A percentile compares a stretch with the other conserved stretches of the same genome.
Evolutionary conservation across 1,139 yeast genomes (phyloP).

Genomic region (Starmera stellimalicola): DNA sequence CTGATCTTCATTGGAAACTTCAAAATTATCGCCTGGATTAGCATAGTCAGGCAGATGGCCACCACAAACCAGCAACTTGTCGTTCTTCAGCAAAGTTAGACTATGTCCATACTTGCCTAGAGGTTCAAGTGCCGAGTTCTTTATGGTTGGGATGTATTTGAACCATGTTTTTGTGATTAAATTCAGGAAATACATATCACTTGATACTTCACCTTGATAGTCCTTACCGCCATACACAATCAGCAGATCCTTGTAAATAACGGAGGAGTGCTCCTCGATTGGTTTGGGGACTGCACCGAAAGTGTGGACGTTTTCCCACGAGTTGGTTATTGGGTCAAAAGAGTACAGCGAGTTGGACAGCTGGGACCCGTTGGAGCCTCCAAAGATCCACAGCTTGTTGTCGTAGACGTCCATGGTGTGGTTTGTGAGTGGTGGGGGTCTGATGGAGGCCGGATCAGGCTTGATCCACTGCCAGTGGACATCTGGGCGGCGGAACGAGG

Average conservation of each 20-base stretch:
- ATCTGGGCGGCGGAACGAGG: slow-evolving; percentile 75
- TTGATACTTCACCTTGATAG: slow-evolving; percentile 60
- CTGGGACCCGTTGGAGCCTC: slow-evolving; percentile 76
- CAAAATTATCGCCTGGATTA: slow-evolving; percentile 36
- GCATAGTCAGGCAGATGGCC: slow-evolving; percentile 70
- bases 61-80: slow-evolving; percentile 79
- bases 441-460: slow-evolving; percentile 37
- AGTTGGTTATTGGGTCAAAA: slow-evolving; percentile 59
- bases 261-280: slow-evolving; percentile 85
- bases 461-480: slow-evolving; percentile 77
- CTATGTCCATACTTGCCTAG: slow-evolving; percentile 94
- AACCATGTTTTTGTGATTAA: slow-evolving; percentile 67
- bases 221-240: slow-evolving; percentile 90
- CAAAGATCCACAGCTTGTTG: slow-evolving; percentile 82
- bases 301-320: slow-evolving; percentile 45
- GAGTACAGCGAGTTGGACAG: slow-evolving; percentile 76
- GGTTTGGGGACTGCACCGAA: slow-evolving; percentile 67
- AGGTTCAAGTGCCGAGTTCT: slow-evolving; percentile 45
- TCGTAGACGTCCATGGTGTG: slow-evolving; percentile 82
- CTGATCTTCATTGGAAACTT: slow-evolving; percentile 37
- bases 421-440: slow-evolving; percentile 86
- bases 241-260: slow-evolving; percentile 70
- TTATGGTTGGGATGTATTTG: slow-evolving; percentile 35
- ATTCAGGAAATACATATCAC: slow-evolving; percentile 67
- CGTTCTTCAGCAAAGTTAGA: slow-evolving; percentile 59